These are phyloP conservation scores for Microbotryum intermedium DNA, from an alignment of 1,284 basidiomycete species.

Conservation along the genomic window DNA sequence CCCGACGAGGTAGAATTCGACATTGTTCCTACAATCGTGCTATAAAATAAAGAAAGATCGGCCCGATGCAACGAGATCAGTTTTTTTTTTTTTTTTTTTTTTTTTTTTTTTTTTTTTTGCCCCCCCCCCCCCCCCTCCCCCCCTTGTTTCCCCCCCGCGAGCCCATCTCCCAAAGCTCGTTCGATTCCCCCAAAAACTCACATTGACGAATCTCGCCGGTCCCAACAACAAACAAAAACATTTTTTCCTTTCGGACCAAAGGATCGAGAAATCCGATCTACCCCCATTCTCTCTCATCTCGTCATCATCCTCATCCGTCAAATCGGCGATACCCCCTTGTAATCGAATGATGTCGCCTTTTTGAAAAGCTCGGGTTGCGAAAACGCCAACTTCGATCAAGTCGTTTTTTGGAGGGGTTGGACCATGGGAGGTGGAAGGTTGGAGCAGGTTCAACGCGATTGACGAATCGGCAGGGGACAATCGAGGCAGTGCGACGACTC, in stretches of 20 bases:
- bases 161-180: too few species aligned
- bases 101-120: neutral
- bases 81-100: neutral
- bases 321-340: conserved; percentile 70
- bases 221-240: conserved; percentile 86
- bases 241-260: conserved; percentile 79
- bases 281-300: conserved; percentile 61
- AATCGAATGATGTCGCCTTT: conserved; percentile 60
- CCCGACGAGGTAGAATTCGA: conserved; percentile 42
- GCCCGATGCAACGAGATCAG: conserved; percentile 70
- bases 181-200: too few species aligned
- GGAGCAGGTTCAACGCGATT: neutral
- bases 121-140: too few species aligned
- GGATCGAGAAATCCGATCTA: conserved; percentile 79
- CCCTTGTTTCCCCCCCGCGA: too few species aligned
- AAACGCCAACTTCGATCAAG: conserved; percentile 66
- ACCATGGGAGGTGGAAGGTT: neutral
- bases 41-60: conserved; percentile 65
- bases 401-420: neutral
- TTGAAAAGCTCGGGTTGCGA: conserved; percentile 64
- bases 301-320: conserved; percentile 69
- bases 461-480: too few species aligned
- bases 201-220: conserved; percentile 87
- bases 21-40: conserved; percentile 31
- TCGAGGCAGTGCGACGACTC: too few species aligned